Percentiles rank a stretch among this genome's conserved stretches.
phyloP scores from a whole-genome alignment of 768 basidiomycete genomes.

The Cyclocybe aegerita region DNA sequence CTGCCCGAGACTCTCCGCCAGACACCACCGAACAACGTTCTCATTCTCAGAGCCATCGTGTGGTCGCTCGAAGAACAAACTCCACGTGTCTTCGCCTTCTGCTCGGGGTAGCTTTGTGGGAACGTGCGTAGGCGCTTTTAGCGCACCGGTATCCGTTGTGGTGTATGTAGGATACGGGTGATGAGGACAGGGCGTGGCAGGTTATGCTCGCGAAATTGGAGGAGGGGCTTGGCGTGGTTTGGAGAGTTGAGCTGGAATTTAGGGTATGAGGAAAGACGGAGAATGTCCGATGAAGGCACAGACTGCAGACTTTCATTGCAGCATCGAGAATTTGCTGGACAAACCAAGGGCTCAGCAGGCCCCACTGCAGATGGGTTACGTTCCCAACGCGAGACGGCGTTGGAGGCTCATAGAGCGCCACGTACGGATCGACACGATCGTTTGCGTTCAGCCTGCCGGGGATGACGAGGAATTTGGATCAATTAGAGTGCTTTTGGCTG shows the following conservation, averaged over 20 bases:
- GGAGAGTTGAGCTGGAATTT: slow-evolving; percentile 6
- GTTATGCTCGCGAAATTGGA: slow-evolving; percentile 40
- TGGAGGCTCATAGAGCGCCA: slow-evolving; percentile 65
- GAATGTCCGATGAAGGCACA: neutral
- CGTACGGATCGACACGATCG: slow-evolving; percentile 68
- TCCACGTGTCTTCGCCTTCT: slow-evolving; percentile 56
- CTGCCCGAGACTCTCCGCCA: slow-evolving; percentile 43
- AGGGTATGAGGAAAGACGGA: neutral
- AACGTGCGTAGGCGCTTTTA: slow-evolving; percentile 33
- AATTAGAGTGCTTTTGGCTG: no score
- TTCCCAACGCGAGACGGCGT: slow-evolving; percentile 40
- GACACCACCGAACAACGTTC: slow-evolving; percentile 32
- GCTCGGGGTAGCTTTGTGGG: slow-evolving; percentile 44
- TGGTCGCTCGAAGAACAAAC: slow-evolving; percentile 33
- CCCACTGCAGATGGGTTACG: slow-evolving; percentile 62
- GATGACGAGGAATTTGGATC: neutral
- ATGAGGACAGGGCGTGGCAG: slow-evolving; percentile 39
- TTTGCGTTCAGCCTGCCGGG: slow-evolving; percentile 50
- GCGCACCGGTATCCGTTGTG: slow-evolving; percentile 9
- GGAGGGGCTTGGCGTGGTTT: neutral
- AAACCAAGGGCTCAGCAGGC: slow-evolving; percentile 53
- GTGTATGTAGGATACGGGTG: slow-evolving; percentile 53
- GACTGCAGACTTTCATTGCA: slow-evolving; percentile 33
- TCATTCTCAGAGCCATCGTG: neutral
- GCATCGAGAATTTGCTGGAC: slow-evolving; percentile 50